Evolutionary conservation across 1,284 basidiomycete species (phyloP).

Genomic region (Sporisorium exsertum): DNA sequence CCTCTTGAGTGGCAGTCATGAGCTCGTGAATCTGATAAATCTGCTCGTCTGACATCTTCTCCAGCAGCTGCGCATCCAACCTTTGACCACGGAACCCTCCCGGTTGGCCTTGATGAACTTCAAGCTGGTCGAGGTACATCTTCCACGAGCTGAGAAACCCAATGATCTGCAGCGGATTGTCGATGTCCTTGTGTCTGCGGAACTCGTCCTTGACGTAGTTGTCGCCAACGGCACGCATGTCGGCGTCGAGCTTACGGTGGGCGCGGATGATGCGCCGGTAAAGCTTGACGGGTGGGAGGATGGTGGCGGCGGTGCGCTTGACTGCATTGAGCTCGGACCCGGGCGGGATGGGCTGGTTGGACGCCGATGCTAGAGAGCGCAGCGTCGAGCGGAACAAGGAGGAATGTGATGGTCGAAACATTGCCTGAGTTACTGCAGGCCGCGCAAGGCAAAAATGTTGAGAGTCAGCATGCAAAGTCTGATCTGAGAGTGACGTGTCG

Average conservation of each 20-base stretch:
- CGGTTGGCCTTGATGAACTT: constrained; percentile 44
- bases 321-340: constrained; percentile 40
- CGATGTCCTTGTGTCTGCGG: constrained; percentile 57
- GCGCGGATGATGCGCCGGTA: constrained; percentile 65
- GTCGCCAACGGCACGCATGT: constrained; percentile 69
- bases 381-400: constrained; percentile 24
- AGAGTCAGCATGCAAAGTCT: constrained; percentile 11
- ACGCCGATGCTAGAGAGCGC: constrained; percentile 32
- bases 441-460: background rate
- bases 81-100: constrained; percentile 48
- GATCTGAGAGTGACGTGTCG: too few species aligned
- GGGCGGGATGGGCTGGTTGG: constrained; percentile 42
- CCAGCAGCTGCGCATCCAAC: constrained; percentile 55
- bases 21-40: constrained; percentile 69
- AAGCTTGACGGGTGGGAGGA: constrained; percentile 65
- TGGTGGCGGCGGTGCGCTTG: constrained; percentile 40
- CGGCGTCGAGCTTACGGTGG: constrained; percentile 58
- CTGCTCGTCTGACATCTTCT: constrained; percentile 68
- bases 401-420: constrained; percentile 35
- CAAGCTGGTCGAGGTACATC: constrained; percentile 65
- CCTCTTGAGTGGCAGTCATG: constrained; percentile 59
- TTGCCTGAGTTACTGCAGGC: background rate
- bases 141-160: constrained; percentile 69
- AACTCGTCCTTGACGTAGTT: constrained; percentile 69
- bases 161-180: constrained; percentile 67